Base-by-base conservation (phyloP, 257 asterid species). In the Buddleja alternifolia region DNA sequence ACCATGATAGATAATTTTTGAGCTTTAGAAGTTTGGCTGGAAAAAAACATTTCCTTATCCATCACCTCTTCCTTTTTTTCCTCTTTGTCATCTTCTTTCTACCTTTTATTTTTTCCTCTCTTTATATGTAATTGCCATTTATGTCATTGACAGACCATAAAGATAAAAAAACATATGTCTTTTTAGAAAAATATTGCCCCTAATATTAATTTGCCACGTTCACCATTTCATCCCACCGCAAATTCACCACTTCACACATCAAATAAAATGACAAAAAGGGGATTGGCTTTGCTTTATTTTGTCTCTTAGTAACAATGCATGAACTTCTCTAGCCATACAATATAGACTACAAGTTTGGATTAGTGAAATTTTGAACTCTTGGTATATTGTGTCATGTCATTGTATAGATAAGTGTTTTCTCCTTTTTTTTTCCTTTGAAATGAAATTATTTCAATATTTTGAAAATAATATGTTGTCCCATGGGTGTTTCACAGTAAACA, bases 211-310 rank as follows among this genome's bases (percentile, higher is more conserved):
- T 53, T 48, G 67, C 68, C 67, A 55, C 71, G 74, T 52, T 48
- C 72, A 40, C 53, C 15, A 8, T 51, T 56, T 25, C 42, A 61
- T 40, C 16, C 54, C 74, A 77, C 81, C 72, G 78, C 67, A 60
- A 63, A 14, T 37, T 25, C 50, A 50, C 53, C 25, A 10, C 66
- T 75, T 40, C 67, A 48, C 81, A 54, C 70, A 29, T 69, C 47
- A 50, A 42, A 51, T 50, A 3, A 41, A 54, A 42, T 39, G 74
- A 76, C 74, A 66, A 60, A 25, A 11, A 5, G 21, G 25, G 23
- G 56, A 63, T 56, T 48, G 60, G 39, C 52, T 56, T 63, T 36
- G 2, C 7, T 50, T 50, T 50, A n/a, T 17, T 50, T 50, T 9
- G 10, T 15, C 24, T 50, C 11, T 50, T 29, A 29, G 34, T 5